Conservation (phyloP, 768 basidiomycete species). For the Russula griseocarnosa region DNA sequence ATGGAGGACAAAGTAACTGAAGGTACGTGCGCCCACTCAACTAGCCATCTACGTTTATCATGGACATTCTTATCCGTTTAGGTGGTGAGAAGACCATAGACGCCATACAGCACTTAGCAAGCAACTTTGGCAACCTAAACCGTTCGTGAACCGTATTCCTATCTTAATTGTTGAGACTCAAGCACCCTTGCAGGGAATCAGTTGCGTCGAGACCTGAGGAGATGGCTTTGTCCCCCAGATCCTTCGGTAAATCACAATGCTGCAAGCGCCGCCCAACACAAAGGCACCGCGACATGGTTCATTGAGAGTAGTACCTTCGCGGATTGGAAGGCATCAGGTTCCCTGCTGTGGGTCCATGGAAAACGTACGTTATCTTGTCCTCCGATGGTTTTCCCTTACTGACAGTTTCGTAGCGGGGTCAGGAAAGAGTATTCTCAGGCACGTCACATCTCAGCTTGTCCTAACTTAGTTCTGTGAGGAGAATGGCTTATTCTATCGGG, state of each 20-base stretch:
- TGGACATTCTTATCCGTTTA: not conserved
- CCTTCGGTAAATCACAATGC: not conserved
- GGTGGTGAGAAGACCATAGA: not conserved
- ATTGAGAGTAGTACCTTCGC: not conserved
- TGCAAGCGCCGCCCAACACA: not conserved
- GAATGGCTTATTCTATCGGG: not conserved
- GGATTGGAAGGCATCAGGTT: not conserved
- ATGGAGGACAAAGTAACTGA: not conserved
- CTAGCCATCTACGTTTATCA: not conserved
- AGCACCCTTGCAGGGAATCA: not conserved
- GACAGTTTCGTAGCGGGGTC: not conserved
- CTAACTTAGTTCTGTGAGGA: no score
- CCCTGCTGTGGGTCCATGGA: not conserved
- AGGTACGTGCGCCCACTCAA: no score
- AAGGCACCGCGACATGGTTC: not conserved
- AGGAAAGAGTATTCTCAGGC: not conserved
- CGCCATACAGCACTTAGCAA: not conserved
- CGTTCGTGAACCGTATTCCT: not conserved
- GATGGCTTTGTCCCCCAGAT: not conserved
- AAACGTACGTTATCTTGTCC: not conserved
- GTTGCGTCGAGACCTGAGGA: not conserved
- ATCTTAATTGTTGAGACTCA: not conserved
- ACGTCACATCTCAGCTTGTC: not conserved
- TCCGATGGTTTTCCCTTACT: not conserved
- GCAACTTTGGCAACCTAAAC: not conserved